A percentile compares a stretch with the other conserved stretches of the same genome.
Conservation (phyloP, 108 stramenopile genomes). For the Cyclotella cryptica region DNA sequence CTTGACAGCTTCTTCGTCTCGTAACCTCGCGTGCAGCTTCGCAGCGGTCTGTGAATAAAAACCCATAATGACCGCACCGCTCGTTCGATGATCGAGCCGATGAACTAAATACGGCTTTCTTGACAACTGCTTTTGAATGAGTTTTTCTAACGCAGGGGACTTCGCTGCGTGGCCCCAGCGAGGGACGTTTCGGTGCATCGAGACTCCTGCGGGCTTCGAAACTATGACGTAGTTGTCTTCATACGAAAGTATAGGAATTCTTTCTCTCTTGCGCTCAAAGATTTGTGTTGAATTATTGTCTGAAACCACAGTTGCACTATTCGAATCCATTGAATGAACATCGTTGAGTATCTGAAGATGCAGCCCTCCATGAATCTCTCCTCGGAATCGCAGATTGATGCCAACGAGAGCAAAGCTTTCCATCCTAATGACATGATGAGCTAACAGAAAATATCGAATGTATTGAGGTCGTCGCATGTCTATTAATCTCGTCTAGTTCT, state of each 20-base stretch:
- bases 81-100: constrained; percentile 84
- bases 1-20: constrained; percentile 56
- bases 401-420: constrained; percentile 4
- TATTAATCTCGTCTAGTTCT: no score
- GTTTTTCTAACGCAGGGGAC: constrained; percentile 50
- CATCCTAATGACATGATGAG: background rate
- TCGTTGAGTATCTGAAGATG: background rate
- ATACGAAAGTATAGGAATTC: constrained; percentile 69
- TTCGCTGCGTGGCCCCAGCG: constrained; percentile 29
- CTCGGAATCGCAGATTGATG: background rate
- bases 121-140: constrained; percentile 63
- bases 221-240: constrained; percentile 66
- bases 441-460: background rate
- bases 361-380: background rate
- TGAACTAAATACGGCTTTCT: constrained; percentile 77
- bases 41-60: constrained; percentile 64
- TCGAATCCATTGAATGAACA: background rate
- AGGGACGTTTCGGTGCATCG: constrained; percentile 52
- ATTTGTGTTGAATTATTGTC: background rate
- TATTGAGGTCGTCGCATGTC: no score
- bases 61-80: constrained; percentile 68
- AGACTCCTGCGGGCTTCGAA: constrained; percentile 72
- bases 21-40: constrained; percentile 47
- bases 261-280: constrained; percentile 8
- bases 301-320: background rate